phyloP scores from a whole-genome alignment of 148 eudicot genomes.

The Vaccinium macrocarpon region DNA sequence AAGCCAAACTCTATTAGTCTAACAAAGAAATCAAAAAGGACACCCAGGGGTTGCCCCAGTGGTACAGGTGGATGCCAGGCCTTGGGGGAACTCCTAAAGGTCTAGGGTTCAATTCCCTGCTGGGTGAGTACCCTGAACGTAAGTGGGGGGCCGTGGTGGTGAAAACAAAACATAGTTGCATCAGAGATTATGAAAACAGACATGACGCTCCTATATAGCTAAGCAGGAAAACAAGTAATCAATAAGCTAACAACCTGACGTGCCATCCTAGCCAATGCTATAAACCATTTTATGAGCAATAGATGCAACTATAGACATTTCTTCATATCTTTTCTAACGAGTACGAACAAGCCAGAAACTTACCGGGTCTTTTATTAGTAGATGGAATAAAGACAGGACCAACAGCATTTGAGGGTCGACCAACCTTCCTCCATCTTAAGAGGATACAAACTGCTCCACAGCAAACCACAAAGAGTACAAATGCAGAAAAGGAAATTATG shows the following conservation, averaged over 20 bases:
- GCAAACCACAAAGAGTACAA: constrained; percentile 63
- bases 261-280: neutral
- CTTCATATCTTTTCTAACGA: neutral
- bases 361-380: constrained; percentile 70
- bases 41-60: too few relatives aligned
- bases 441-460: constrained; percentile 52
- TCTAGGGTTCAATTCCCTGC: too few relatives aligned
- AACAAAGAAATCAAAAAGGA: neutral
- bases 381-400: constrained; percentile 71
- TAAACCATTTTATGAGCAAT: neutral
- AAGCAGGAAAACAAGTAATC: neutral
- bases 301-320: neutral
- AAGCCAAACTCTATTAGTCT: neutral
- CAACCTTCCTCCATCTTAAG: constrained; percentile 63
- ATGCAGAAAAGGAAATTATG: constrained; percentile 65
- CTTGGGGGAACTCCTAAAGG: too few relatives aligned
- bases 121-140: too few relatives aligned
- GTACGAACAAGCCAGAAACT: constrained; percentile 3
- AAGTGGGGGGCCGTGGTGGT: too few relatives aligned
- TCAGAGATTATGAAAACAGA: neutral
- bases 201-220: neutral
- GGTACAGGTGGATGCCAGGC: too few relatives aligned
- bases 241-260: neutral
- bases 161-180: neutral
- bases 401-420: constrained; percentile 63